phyloP scores from a whole-genome alignment of 2,329 filamentous ascomycete species.

The Fusarium globosum region DNA sequence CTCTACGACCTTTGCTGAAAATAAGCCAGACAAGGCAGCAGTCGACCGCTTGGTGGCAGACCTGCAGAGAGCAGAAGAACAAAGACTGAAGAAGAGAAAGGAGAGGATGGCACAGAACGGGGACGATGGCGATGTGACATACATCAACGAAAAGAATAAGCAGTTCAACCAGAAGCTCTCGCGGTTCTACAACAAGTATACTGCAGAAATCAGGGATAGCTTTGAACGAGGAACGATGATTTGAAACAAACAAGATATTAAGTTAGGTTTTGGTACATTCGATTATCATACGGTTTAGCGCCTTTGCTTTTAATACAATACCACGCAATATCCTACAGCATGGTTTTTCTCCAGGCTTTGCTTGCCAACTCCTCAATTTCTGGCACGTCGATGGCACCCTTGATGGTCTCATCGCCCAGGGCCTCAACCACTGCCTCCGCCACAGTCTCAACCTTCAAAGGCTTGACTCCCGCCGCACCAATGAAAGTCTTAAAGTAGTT shows the following conservation, averaged over 20 bases:
- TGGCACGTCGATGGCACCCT: slow-evolving; percentile 80
- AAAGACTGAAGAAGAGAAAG: slow-evolving; percentile 84
- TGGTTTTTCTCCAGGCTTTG: slow-evolving; percentile 87
- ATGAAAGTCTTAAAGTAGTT: slow-evolving; percentile 81
- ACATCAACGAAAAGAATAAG: slow-evolving; percentile 99
- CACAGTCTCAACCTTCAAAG: slow-evolving; percentile 86
- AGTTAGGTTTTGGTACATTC: slow-evolving; percentile 27
- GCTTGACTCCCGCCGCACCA: slow-evolving; percentile 86
- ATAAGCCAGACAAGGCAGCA: slow-evolving; percentile 86
- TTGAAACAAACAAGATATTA: slow-evolving; percentile 56
- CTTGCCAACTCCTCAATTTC: slow-evolving; percentile 85
- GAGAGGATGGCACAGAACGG: slow-evolving; percentile 82
- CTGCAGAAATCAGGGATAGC: slow-evolving; percentile 93
- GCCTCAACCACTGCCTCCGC: slow-evolving; percentile 92
- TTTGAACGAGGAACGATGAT: slow-evolving; percentile 98
- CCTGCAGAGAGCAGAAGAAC: slow-evolving; percentile 87
- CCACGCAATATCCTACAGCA: slow-evolving; percentile 70
- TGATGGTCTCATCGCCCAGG: slow-evolving; percentile 76
- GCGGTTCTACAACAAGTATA: slow-evolving; percentile 99
- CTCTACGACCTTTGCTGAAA: slow-evolving; percentile 82
- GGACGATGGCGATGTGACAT: slow-evolving; percentile 92
- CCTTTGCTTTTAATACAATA: slow-evolving; percentile 33
- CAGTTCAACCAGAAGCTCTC: slow-evolving; percentile 98
- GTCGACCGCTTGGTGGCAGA: slow-evolving; percentile 90
- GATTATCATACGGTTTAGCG: slow-evolving; percentile 51